A percentile compares a stretch with the other conserved stretches of the same genome.
phyloP scores from a whole-genome alignment of 495 filamentous ascomycete species.

The Friedmanniomyces endolithicus region DNA sequence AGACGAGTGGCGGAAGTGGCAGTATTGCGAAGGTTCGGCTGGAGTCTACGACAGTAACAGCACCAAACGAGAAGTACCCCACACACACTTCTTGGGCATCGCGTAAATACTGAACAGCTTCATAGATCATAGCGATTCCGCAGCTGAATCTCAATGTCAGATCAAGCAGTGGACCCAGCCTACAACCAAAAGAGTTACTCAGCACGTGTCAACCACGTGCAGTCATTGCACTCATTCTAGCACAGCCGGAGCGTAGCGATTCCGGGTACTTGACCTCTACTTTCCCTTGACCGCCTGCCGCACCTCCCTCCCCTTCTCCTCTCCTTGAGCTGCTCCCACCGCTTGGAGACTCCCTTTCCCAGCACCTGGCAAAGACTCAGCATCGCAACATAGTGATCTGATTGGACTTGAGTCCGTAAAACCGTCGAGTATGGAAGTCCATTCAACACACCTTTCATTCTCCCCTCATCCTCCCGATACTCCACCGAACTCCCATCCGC shows the following conservation, averaged over 20 bases:
- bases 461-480: constrained; percentile 15
- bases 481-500: constrained; percentile 22
- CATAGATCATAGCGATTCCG: background rate
- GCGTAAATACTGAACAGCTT: constrained; percentile 1
- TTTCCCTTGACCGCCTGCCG: constrained; percentile 1
- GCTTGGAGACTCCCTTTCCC: constrained; percentile 9
- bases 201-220: background rate
- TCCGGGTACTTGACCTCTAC: background rate
- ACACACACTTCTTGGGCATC: background rate
- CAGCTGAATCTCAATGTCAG: background rate
- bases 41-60: background rate
- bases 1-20: background rate
- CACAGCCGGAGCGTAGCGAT: background rate
- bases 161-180: background rate
- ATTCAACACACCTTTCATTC: constrained; percentile 4
- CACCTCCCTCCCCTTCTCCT: constrained; percentile 8
- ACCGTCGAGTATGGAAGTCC: background rate
- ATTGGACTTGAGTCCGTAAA: background rate
- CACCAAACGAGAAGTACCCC: constrained; percentile 1
- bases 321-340: constrained; percentile 1
- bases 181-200: background rate
- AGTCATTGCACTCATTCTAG: no score
- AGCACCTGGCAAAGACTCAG: background rate
- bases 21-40: no score
- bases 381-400: background rate